A percentile compares a stretch with the other conserved stretches of the same genome.
These are phyloP conservation scores for Zymoseptoria crescenta DNA, from an alignment of 2,329 filamentous ascomycete genomes.

Conservation along the genomic window DNA sequence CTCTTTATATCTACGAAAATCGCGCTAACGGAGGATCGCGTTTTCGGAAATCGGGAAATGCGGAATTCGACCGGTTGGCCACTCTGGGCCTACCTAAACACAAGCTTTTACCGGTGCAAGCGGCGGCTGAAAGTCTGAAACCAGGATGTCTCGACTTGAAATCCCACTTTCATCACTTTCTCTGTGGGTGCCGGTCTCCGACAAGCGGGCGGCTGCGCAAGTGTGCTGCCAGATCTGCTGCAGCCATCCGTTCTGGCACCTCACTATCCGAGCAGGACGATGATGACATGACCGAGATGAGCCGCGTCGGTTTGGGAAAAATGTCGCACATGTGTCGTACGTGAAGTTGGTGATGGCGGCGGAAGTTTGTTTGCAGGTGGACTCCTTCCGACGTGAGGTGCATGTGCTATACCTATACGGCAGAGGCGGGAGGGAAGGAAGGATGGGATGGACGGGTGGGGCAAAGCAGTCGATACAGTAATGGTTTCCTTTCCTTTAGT, in stretches of 20 bases:
- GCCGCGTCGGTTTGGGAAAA: neutral
- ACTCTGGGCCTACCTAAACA: no score
- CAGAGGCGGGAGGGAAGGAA: neutral
- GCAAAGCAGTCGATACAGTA: no score
- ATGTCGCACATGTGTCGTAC: neutral
- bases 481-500: no score
- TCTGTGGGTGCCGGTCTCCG: neutral
- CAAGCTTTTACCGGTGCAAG: neutral
- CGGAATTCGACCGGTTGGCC: no score
- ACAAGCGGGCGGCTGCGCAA: neutral
- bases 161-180: neutral
- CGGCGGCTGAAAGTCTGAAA: neutral
- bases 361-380: neutral
- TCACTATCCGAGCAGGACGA: no score
- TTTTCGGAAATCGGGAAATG: no score
- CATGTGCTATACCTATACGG: no score
- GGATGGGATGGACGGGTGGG: neutral
- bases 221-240: neutral
- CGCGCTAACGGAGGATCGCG: no score
- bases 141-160: neutral
- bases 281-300: no score
- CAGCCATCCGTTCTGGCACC: neutral
- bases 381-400: neutral
- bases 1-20: no score
- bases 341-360: no score